phyloP scores from a whole-genome alignment of 1,139 yeast genomes.

The Candida sp. region DNA sequence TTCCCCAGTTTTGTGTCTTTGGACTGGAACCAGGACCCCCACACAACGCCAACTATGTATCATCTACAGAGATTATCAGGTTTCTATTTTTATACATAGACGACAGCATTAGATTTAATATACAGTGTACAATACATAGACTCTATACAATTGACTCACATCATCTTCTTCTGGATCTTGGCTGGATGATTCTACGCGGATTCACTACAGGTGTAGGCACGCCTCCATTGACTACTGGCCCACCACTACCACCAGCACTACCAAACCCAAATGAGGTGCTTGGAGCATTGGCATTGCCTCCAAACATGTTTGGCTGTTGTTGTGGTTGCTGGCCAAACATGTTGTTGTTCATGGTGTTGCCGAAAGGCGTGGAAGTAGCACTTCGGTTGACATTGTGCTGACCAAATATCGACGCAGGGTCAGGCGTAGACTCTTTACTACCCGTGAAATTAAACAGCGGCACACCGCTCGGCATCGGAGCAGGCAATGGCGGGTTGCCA shows the following conservation, averaged over 20 bases:
- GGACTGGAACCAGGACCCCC: too few relatives aligned
- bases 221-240: slow-evolving; percentile 3
- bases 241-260: neutral
- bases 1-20: too few relatives aligned
- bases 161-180: slow-evolving; percentile 31
- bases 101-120: neutral
- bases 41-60: too few relatives aligned
- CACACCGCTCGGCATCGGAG: slow-evolving; percentile 3
- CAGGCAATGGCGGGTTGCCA: neutral
- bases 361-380: slow-evolving; percentile 13
- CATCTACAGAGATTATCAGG: too few relatives aligned
- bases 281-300: slow-evolving; percentile 2
- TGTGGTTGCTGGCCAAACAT: slow-evolving; percentile 9
- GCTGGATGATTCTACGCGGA: slow-evolving; percentile 31
- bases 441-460: slow-evolving; percentile 24
- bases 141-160: neutral
- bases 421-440: slow-evolving; percentile 29
- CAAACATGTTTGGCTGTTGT: slow-evolving; percentile 10
- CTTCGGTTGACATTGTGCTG: slow-evolving; percentile 10
- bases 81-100: too few relatives aligned
- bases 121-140: neutral
- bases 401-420: slow-evolving; percentile 28
- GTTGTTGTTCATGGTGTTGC: neutral
- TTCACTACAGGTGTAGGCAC: slow-evolving; percentile 17
- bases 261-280: slow-evolving; percentile 2